A percentile compares a stretch with the other conserved stretches of the same genome.
These are phyloP conservation scores for Phyllosticta ampelicida DNA, from an alignment of 2,329 filamentous ascomycete species.

Conservation along the genomic window DNA sequence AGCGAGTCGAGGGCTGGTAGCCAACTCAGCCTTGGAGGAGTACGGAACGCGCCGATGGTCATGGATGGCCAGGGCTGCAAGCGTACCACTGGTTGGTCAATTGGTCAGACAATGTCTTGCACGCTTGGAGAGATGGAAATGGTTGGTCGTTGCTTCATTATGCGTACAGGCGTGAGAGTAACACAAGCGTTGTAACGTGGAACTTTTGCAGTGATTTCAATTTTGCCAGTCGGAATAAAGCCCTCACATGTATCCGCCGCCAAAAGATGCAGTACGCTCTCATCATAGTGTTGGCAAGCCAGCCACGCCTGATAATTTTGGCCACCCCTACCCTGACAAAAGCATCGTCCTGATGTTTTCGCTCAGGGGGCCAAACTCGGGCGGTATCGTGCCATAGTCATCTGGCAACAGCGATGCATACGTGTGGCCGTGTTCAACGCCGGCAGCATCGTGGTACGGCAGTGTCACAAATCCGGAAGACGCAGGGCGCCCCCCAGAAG, in stretches of 20 bases:
- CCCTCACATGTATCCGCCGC: not conserved
- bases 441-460: constrained; percentile 10
- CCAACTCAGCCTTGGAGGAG: no score
- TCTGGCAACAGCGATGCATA: constrained; percentile 12
- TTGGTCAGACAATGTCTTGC: no score
- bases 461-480: constrained; percentile 13
- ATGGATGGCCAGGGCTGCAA: no score
- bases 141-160: no score
- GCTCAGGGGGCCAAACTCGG: constrained; percentile 14
- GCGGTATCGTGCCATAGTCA: constrained; percentile 14
- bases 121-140: no score
- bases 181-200: no score
- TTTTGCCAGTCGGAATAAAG: no score
- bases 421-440: constrained; percentile 11
- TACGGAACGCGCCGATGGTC: no score
- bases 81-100: no score
- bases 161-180: no score
- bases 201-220: no score
- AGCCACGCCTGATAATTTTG: constrained; percentile 5
- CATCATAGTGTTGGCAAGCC: constrained; percentile 9
- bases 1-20: no score
- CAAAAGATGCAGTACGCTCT: not conserved
- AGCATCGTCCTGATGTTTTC: not conserved
- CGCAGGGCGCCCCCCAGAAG: constrained; percentile 2
- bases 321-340: constrained; percentile 13